Conservation (phyloP, 495 filamentous ascomycete species). For the Penicillium odoratum region DNA sequence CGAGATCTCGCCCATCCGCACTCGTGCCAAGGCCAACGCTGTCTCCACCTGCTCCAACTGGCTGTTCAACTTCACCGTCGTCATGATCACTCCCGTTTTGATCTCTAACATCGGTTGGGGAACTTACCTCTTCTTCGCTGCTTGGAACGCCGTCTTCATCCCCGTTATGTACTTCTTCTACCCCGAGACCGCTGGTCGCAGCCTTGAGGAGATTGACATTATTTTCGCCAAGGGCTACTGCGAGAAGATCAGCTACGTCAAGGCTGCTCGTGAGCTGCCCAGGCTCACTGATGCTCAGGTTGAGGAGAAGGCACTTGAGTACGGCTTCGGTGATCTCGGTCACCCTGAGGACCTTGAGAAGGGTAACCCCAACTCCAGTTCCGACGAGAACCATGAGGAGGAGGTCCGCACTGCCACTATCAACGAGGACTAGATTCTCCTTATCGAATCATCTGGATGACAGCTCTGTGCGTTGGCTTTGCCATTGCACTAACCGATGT, state of each 20-base stretch:
- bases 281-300: constrained; percentile 62
- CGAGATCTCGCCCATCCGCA: constrained; percentile 75
- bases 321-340: constrained; percentile 50
- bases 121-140: constrained; percentile 78
- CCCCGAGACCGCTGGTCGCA: constrained; percentile 68
- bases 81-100: constrained; percentile 81
- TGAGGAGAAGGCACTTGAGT: constrained; percentile 60
- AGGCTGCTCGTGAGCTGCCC: constrained; percentile 68
- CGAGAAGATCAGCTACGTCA: constrained; percentile 75
- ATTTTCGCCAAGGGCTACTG: constrained; percentile 76
- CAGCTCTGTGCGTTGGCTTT: constrained; percentile 22
- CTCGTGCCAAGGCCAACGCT: constrained; percentile 73
- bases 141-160: constrained; percentile 67
- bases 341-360: constrained; percentile 33
- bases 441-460: constrained; percentile 6
- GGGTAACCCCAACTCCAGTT: constrained; percentile 14
- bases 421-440: constrained; percentile 1
- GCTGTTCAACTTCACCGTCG: constrained; percentile 79
- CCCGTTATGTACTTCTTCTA: constrained; percentile 78
- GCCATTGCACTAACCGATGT: neutral
- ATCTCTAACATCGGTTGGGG: constrained; percentile 67
- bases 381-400: constrained; percentile 13
- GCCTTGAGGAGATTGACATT: constrained; percentile 78
- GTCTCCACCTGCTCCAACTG: constrained; percentile 76
- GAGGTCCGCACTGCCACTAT: constrained; percentile 4